These are phyloP conservation scores for Amanita molliuscula DNA, from an alignment of 768 basidiomycete genomes.

Conservation along the genomic window DNA sequence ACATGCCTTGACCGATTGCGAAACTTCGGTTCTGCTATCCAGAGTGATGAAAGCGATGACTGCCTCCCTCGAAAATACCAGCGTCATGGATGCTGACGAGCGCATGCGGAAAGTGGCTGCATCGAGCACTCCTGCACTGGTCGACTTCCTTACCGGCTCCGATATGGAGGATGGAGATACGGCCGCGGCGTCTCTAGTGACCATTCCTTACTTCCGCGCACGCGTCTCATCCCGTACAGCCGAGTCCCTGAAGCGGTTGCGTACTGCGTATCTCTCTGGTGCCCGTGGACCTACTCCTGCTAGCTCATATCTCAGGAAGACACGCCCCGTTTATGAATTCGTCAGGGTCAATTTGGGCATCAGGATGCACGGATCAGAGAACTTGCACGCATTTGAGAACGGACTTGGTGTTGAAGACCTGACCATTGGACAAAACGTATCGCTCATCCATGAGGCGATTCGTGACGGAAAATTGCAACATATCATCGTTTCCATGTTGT, in stretches of 20 bases:
- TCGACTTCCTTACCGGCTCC: constrained; percentile 47
- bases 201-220: constrained; percentile 45
- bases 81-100: constrained; percentile 57
- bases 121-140: constrained; percentile 46
- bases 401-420: constrained; percentile 60
- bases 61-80: constrained; percentile 51
- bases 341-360: constrained; percentile 65
- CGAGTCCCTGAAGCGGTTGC: constrained; percentile 34
- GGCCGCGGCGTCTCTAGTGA: constrained; percentile 21
- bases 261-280: constrained; percentile 49
- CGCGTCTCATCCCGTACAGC: constrained; percentile 39
- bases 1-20: constrained; percentile 22
- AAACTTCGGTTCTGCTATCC: constrained; percentile 21
- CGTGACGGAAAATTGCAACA: constrained; percentile 43
- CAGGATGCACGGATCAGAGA: constrained; percentile 72
- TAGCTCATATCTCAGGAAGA: constrained; percentile 52
- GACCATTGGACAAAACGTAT: constrained; percentile 62
- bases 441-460: constrained; percentile 66
- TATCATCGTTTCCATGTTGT: constrained; percentile 30
- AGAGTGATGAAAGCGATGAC: constrained; percentile 34
- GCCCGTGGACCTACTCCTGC: constrained; percentile 57
- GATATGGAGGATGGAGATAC: constrained; percentile 20
- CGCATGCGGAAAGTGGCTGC: constrained; percentile 68
- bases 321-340: constrained; percentile 67
- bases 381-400: constrained; percentile 46